A percentile compares a stretch with the other conserved stretches of the same genome.
Conservation (phyloP, 805 yeast genomes). For the Lipomyces kockii region DNA sequence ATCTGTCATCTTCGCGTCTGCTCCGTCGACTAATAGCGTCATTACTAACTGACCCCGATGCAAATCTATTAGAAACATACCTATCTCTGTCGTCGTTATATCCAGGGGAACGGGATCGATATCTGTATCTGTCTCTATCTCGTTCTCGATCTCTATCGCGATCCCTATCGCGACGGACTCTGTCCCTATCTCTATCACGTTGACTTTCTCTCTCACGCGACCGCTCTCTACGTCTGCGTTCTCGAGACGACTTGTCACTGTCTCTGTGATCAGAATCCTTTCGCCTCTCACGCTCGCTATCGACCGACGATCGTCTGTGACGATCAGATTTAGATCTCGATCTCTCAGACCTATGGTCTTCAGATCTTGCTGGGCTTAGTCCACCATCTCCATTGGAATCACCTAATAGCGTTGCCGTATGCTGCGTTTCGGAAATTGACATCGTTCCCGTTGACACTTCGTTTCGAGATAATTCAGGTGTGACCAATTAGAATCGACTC, state of each 20-base stretch:
- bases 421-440: neutral
- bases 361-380: constrained; percentile 9
- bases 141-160: constrained; percentile 27
- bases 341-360: constrained; percentile 13
- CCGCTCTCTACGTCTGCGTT: constrained; percentile 23
- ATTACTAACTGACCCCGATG: neutral
- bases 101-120: constrained; percentile 28
- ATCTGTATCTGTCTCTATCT: constrained; percentile 13
- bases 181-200: constrained; percentile 6
- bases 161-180: constrained; percentile 22
- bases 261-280: constrained; percentile 12
- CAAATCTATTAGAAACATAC: neutral
- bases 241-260: constrained; percentile 23
- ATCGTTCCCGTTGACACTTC: neutral
- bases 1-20: constrained; percentile 19
- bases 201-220: constrained; percentile 15
- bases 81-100: constrained; percentile 6
- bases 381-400: constrained; percentile 1
- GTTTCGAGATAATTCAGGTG: neutral
- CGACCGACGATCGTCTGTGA: constrained; percentile 17
- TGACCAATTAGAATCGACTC: neutral
- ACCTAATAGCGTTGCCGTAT: neutral
- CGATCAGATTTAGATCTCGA: constrained; percentile 22
- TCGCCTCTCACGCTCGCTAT: constrained; percentile 15
- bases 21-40: constrained; percentile 3